phyloP scores from a whole-genome alignment of 768 basidiomycete species.

The Lentinus brumalis region DNA sequence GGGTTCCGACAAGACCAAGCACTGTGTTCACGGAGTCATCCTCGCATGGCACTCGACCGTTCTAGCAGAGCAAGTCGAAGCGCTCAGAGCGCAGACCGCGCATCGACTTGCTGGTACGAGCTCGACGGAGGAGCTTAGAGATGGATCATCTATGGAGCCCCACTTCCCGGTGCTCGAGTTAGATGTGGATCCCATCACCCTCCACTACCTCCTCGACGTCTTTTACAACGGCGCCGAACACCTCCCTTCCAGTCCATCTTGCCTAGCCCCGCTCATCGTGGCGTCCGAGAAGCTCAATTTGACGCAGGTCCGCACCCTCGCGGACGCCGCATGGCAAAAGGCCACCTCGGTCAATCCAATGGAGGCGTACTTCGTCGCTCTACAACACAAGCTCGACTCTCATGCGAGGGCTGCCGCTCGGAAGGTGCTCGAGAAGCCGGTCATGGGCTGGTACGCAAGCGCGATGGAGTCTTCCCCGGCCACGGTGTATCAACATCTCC shows the following conservation, averaged over 20 bases:
- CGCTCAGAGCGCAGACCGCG: no score
- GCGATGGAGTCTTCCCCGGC: slow-evolving; percentile 3
- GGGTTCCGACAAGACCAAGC: no score
- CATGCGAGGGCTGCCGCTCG: not conserved
- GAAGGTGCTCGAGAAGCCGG: not conserved
- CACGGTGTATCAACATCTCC: not conserved
- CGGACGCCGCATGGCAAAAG: no score
- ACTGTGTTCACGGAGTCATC: no score
- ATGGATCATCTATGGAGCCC: not conserved
- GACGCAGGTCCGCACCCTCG: not conserved
- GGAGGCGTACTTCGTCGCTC: not conserved
- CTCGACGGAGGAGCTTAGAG: not conserved
- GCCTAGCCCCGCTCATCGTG: not conserved
- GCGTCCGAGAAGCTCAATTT: not conserved
- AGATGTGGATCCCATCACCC: not conserved
- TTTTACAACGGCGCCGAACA: not conserved
- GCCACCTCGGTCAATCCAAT: not conserved
- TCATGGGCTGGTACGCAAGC: no score
- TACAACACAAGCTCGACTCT: not conserved
- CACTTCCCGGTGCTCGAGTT: not conserved
- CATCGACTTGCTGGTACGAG: not conserved
- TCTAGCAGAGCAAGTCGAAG: no score
- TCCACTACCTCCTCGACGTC: not conserved
- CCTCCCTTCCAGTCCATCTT: not conserved
- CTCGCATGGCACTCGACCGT: no score